Percentiles rank a stretch among this genome's conserved stretches.
phyloP scores from a whole-genome alignment of 352 stramenopile species.

The Globisporangium ultimum region DNA sequence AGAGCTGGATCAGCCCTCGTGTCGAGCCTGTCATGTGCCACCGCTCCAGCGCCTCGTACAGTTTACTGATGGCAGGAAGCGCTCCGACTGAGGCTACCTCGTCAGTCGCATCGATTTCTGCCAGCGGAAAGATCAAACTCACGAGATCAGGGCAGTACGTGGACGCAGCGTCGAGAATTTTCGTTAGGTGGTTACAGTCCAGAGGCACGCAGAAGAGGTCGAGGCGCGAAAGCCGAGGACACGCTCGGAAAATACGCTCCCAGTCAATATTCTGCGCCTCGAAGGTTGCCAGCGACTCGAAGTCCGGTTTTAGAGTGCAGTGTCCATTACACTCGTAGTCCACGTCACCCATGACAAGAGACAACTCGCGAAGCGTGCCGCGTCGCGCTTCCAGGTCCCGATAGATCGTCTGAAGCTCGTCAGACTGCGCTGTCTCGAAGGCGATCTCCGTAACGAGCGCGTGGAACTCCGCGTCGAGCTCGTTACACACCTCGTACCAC shows the following conservation, averaged over 20 bases:
- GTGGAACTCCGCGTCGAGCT: too few species aligned
- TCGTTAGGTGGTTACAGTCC: not conserved
- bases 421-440: too few species aligned
- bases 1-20: slow-evolving; percentile 17
- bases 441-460: too few species aligned
- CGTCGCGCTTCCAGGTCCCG: too few species aligned
- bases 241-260: not conserved
- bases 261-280: slow-evolving; percentile 2
- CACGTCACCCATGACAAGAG: too few species aligned
- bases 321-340: too few species aligned
- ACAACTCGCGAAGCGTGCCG: too few species aligned
- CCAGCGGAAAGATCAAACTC: not conserved
- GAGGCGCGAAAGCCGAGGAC: not conserved
- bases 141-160: not conserved
- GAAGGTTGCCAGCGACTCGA: not conserved
- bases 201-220: slow-evolving; percentile 1
- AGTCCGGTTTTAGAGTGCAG: too few species aligned
- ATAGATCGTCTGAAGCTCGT: too few species aligned
- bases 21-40: slow-evolving; percentile 1
- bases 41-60: slow-evolving; percentile 7
- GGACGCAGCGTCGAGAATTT: slow-evolving; percentile 2
- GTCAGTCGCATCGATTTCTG: not conserved
- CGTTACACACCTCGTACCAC: too few species aligned
- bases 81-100: not conserved
- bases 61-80: not conserved